Conservation (phyloP, 2,329 filamentous ascomycete genomes). For the Nemania abortiva region DNA sequence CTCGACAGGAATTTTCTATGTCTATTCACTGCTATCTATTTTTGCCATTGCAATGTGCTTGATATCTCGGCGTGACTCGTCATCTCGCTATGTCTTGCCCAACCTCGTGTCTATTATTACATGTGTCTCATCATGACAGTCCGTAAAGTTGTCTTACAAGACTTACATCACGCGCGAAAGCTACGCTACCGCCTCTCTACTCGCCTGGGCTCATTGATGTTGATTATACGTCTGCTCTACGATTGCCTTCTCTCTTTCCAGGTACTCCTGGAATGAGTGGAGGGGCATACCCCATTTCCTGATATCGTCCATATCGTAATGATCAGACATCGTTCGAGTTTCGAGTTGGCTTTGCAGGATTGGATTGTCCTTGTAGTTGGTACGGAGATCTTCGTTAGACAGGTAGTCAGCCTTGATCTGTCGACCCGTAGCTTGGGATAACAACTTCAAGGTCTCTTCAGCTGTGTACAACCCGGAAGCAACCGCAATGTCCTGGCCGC, state of each 20-base stretch:
- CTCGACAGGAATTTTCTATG: conserved; percentile 29
- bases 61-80: not conserved
- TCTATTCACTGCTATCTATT: conserved; percentile 10
- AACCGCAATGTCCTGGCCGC: conserved; percentile 55
- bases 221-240: conserved; percentile 38
- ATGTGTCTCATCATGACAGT: not conserved
- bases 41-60: not conserved
- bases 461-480: conserved; percentile 53
- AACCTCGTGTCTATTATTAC: not conserved
- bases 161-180: not conserved
- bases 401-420: conserved; percentile 55
- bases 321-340: conserved; percentile 52
- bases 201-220: not conserved
- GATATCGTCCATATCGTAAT: conserved; percentile 54
- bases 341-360: conserved; percentile 56
- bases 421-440: conserved; percentile 53
- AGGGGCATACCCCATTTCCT: conserved; percentile 55
- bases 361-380: conserved; percentile 52
- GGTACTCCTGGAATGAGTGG: conserved; percentile 58
- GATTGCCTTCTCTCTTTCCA: conserved; percentile 55
- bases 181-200: not conserved
- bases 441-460: conserved; percentile 54
- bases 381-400: conserved; percentile 57
- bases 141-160: not conserved
- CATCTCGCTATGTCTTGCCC: not conserved